A percentile compares a stretch with the other conserved stretches of the same genome.
Evolutionary conservation across 2,329 filamentous ascomycete genomes (phyloP).

Genomic region (Annulohypoxylon truncatum): DNA sequence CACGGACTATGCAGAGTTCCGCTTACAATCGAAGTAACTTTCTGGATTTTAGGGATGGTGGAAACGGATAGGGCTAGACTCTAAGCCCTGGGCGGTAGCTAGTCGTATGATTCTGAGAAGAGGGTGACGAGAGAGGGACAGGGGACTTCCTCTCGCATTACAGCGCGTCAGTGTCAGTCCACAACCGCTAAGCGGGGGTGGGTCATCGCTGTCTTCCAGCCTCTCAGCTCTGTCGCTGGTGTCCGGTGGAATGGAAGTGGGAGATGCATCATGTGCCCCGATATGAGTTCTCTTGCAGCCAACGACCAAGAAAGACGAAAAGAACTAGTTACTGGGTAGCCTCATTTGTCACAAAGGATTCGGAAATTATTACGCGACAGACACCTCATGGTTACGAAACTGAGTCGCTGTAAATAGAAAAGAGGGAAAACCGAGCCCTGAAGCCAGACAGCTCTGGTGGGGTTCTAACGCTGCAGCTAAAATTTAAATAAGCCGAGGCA

Average conservation of each 20-base stretch:
- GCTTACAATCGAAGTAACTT: not conserved
- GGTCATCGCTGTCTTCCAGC: slow-evolving; percentile 11
- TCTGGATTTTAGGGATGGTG: not conserved
- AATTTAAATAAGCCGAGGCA: slow-evolving; percentile 1
- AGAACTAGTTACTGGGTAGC: not conserved
- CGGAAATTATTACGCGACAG: slow-evolving; percentile 2
- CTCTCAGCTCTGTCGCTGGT: slow-evolving; percentile 36
- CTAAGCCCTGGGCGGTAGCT: not conserved
- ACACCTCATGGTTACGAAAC: slow-evolving; percentile 1
- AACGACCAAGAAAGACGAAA: not conserved
- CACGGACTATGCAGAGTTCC: not conserved
- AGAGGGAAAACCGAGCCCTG: not conserved
- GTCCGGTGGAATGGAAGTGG: slow-evolving; percentile 41
- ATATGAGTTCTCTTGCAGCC: slow-evolving; percentile 8
- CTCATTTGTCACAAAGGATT: not conserved
- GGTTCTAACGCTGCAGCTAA: not conserved
- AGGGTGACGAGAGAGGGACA: slow-evolving; percentile 14
- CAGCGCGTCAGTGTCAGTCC: slow-evolving; percentile 33
- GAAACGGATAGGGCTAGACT: slow-evolving; percentile 7
- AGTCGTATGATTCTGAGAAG: slow-evolving; percentile 26
- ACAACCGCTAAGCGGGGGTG: slow-evolving; percentile 27
- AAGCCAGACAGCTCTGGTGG: not conserved
- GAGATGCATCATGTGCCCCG: slow-evolving; percentile 27
- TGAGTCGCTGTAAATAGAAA: not conserved
- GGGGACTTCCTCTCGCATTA: slow-evolving; percentile 15